Conservation (phyloP, 257 asterid genomes). For the Linaria vulgaris region DNA sequence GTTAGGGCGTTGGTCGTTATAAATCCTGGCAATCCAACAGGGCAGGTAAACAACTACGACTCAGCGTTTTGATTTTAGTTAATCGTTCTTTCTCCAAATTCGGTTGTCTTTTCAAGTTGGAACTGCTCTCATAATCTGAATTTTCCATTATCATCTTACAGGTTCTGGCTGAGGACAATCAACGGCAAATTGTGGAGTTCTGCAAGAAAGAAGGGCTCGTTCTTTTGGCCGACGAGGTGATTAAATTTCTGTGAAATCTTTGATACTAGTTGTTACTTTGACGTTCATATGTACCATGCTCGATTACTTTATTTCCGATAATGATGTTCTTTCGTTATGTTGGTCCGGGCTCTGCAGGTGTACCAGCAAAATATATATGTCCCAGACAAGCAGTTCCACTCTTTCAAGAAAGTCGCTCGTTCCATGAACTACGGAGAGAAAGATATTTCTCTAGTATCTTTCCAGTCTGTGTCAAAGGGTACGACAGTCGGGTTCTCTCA, state of each 20-base stretch:
- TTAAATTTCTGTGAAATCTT: constrained; percentile 5
- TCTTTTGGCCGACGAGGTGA: constrained; percentile 98
- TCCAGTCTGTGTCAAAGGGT: constrained; percentile 98
- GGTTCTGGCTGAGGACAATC: constrained; percentile 72
- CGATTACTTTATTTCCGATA: neutral
- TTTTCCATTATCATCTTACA: constrained; percentile 23
- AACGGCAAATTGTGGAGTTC: constrained; percentile 80
- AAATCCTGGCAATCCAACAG: constrained; percentile 98
- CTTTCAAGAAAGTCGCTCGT: constrained; percentile 81
- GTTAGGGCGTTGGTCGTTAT: constrained; percentile 94
- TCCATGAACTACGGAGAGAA: constrained; percentile 85
- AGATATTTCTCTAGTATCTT: constrained; percentile 77
- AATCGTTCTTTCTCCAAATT: neutral
- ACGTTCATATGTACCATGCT: constrained; percentile 2
- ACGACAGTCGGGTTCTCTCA: constrained; percentile 14
- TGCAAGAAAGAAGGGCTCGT: constrained; percentile 97
- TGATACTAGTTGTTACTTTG: neutral
- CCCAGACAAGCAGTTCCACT: constrained; percentile 92
- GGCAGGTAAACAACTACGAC: constrained; percentile 58
- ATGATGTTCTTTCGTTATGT: constrained; percentile 10
- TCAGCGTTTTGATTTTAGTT: neutral
- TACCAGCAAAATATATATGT: constrained; percentile 92
- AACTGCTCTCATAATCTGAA: constrained; percentile 8
- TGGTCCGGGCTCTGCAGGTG: constrained; percentile 51
- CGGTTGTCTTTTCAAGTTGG: neutral